A percentile compares a stretch with the other conserved stretches of the same genome.
phyloP scores from a whole-genome alignment of 177 flowering plant genomes.

The Vitis hybrid region DNA sequence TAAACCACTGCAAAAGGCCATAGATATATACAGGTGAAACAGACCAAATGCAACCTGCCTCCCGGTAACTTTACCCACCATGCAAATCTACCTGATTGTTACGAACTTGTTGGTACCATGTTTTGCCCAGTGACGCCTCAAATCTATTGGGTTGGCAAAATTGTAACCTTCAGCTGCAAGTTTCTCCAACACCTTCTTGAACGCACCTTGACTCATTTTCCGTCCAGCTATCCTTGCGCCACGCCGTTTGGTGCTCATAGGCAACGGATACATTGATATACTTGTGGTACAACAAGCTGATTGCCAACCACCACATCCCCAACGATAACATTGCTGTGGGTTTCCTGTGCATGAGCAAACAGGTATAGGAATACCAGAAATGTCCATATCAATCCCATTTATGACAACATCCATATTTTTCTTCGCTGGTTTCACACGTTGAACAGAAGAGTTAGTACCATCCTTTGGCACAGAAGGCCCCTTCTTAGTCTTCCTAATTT shows the following conservation, averaged over 20 bases:
- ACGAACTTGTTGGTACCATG: constrained; percentile 95
- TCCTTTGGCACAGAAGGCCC: constrained; percentile 42
- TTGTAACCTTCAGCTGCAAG: constrained; percentile 66
- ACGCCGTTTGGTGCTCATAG: constrained; percentile 79
- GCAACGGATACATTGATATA: constrained; percentile 73
- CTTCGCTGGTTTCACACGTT: constrained; percentile 45
- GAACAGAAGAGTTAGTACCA: constrained; percentile 30
- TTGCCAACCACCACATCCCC: constrained; percentile 97
- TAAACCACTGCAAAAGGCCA: constrained; percentile 40
- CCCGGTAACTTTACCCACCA: constrained; percentile 23
- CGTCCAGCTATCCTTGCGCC: constrained; percentile 87
- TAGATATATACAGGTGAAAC: constrained; percentile 46
- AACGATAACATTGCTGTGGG: constrained; percentile 78
- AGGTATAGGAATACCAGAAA: constrained; percentile 72
- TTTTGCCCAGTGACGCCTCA: constrained; percentile 81
- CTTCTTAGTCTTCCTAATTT: constrained; percentile 49
- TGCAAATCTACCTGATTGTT: constrained; percentile 70
- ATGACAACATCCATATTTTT: constrained; percentile 56
- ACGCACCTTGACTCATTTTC: constrained; percentile 91
- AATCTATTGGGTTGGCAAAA: constrained; percentile 74
- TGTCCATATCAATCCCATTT: constrained; percentile 66
- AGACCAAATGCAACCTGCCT: constrained; percentile 36
- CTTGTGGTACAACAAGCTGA: constrained; percentile 86
- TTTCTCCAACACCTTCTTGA: constrained; percentile 86
- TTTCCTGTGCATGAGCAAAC: constrained; percentile 81